phyloP scores from a whole-genome alignment of 805 yeast species.

The Candida coleopterorum region DNA sequence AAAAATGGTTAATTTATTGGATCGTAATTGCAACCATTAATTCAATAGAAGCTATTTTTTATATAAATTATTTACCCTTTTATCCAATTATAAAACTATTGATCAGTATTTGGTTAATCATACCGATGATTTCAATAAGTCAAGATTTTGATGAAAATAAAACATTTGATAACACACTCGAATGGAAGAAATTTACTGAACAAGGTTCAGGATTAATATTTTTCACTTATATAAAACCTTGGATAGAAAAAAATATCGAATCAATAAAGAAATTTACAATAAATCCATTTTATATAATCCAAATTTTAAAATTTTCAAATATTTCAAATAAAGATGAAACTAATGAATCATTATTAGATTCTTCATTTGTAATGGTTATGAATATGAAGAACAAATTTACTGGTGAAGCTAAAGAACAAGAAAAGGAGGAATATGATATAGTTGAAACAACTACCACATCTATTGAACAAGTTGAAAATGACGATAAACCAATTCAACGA shows the following conservation, averaged over 20 bases:
- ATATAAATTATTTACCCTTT: slow-evolving; percentile 53
- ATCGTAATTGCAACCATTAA: slow-evolving; percentile 46
- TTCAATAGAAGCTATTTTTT: slow-evolving; percentile 35
- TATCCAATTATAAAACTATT: slow-evolving; percentile 44
- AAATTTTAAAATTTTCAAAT: slow-evolving; percentile 1
- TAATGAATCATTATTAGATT: slow-evolving; percentile 2
- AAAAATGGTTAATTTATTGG: slow-evolving; percentile 57
- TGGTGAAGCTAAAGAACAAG: slow-evolving; percentile 6
- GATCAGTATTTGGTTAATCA: slow-evolving; percentile 57
- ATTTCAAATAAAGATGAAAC: background rate
- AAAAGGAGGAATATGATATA: slow-evolving; percentile 40
- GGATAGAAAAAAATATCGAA: slow-evolving; percentile 8
- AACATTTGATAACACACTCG: slow-evolving; percentile 13
- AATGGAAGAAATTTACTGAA: slow-evolving; percentile 26
- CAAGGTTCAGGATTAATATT: slow-evolving; percentile 32
- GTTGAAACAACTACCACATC: slow-evolving; percentile 25
- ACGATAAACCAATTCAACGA: slow-evolving; percentile 1
- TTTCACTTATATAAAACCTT: slow-evolving; percentile 26
- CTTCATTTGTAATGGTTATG: slow-evolving; percentile 11
- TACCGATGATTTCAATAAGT: slow-evolving; percentile 30
- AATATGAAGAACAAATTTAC: slow-evolving; percentile 9
- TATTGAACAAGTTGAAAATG: slow-evolving; percentile 2
- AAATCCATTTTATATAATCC: slow-evolving; percentile 5
- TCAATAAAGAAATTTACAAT: slow-evolving; percentile 2
- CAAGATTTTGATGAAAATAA: slow-evolving; percentile 8